Base-by-base conservation (phyloP, 306 rosid species). In the Fragaria iinumae region DNA sequence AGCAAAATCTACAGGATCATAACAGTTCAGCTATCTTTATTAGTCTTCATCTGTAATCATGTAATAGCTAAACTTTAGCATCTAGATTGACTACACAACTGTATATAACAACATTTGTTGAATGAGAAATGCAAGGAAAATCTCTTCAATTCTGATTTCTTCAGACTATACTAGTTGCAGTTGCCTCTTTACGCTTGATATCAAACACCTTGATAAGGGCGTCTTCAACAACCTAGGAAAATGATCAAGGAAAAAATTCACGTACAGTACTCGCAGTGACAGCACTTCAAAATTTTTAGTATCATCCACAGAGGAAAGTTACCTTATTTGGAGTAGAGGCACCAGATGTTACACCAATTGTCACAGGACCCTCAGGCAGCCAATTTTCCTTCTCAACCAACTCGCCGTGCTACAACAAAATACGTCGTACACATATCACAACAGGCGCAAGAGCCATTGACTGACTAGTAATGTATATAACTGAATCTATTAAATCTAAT, bases 271-370 rank as follows among this genome's bases (percentile, higher is more conserved):
- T 13, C 29, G 16, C 32, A 50, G 13, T 21, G 41, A 23, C 11
- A 2, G 71, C 34, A 44, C 48, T 70, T 50, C 13, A 16, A 43
- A 14, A 29, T 43, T 14, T 38, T 23, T 18, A 74, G 55, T 52
- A 63, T 32, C 27, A 67, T 74, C 4, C 18, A 38, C 8, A 25
- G 36, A 80, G 70, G 67, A 25, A 52, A 78, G 44, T 74, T 87
- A 96, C 99, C 98, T 96, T 96, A 83, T 96, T 97, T 7, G 99
- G 99, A 63, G 99, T 96, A 43, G 99, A 96, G 39, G 99, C 97
- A 63, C 99, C 99, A 32, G 99, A 96, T 57, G 99, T 96, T 23
- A 96, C 90, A 72, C 99, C 99, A 44, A 95, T 84, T 5, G 84
- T 91, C 77, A 95, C 64, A 67, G 96, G 97, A 84, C 99, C 99